Evolutionary conservation across 345 rosid species (phyloP).

Genomic region (Mercurialis annua): DNA sequence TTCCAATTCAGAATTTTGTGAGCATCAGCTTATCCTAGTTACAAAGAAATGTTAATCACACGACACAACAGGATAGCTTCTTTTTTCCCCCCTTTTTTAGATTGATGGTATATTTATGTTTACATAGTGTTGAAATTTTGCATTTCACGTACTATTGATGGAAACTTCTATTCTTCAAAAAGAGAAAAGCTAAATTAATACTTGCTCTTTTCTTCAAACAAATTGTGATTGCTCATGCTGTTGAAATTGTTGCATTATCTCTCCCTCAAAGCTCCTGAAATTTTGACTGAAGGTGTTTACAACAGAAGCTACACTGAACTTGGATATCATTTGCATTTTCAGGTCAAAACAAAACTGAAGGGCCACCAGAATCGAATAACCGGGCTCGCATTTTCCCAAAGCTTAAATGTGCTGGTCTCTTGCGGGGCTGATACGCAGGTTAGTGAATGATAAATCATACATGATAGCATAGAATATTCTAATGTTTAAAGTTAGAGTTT

Average conservation of each 20-base stretch:
- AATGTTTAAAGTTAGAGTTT: neutral
- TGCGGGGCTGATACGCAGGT: slow-evolving; percentile 94
- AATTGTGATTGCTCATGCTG: neutral
- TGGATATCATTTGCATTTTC: slow-evolving; percentile 7
- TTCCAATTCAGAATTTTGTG: too few relatives aligned
- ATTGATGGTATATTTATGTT: too few relatives aligned
- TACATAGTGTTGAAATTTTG: too few relatives aligned
- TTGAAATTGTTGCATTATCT: neutral
- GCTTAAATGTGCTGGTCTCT: slow-evolving; percentile 61
- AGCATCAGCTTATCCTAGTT: too few relatives aligned
- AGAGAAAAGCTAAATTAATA: neutral
- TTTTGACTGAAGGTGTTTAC: neutral
- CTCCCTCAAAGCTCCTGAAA: neutral
- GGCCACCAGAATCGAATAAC: slow-evolving; percentile 80
- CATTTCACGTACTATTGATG: too few relatives aligned
- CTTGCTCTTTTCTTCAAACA: neutral
- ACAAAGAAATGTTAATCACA: too few relatives aligned
- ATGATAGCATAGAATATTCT: neutral
- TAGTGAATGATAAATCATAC: neutral
- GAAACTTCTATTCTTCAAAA: neutral
- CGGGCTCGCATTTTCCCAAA: slow-evolving; percentile 77
- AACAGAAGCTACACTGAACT: neutral
- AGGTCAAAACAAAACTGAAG: slow-evolving; percentile 75
- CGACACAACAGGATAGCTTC: too few relatives aligned
- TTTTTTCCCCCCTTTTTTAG: too few relatives aligned